Base-by-base conservation (phyloP, 306 rosid genomes). In the Quercus gilva region DNA sequence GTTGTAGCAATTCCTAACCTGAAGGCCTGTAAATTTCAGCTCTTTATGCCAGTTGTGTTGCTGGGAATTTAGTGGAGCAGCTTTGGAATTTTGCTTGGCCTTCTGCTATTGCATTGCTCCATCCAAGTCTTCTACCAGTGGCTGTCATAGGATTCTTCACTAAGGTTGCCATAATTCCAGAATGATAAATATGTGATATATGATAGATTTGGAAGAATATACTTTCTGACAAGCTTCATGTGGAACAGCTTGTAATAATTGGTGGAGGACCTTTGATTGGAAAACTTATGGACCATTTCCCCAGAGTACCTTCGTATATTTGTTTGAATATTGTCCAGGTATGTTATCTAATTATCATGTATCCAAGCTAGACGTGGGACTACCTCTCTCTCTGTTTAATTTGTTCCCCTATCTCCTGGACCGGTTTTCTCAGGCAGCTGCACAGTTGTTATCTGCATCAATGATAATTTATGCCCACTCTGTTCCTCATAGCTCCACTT, bases 11-110 rank as follows among this genome's bases (percentile, higher is more conserved):
- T 82, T 84, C 78, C 80, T 87, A 81, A 89, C 78, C 70, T 57
- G 68, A 78, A 65, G 37, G 58, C 57, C 70, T 43, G 55, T 26
- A 81, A 21, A 74, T 88, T 89, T 84, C 96, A 95, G 99, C 94
- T 85, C 82, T 95, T 74, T 93, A 95, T 81, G 92, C 89, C 75
- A 86, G 96, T 75, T 95, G 99, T 79, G 75, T 93, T 21, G 92
- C 94, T 86, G 97, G 96, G 59, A 96, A 96, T 87, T 77, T 90
- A 55, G 99, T 96, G 73, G 99, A 96, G 83, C 99, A 96, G 78
- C 90, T 93, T 82, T 96, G 99, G 99, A 91, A 84, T 88, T 96
- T 96, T 60, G 97, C 99, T 73, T 96, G 98, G 99, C 99, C 99
- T 84, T 91, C 98, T 73, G 93, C 99, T 67, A 93, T 96, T 70